Base-by-base conservation (phyloP, 805 yeast species). In the Cyberlindnera galapagoensis region DNA sequence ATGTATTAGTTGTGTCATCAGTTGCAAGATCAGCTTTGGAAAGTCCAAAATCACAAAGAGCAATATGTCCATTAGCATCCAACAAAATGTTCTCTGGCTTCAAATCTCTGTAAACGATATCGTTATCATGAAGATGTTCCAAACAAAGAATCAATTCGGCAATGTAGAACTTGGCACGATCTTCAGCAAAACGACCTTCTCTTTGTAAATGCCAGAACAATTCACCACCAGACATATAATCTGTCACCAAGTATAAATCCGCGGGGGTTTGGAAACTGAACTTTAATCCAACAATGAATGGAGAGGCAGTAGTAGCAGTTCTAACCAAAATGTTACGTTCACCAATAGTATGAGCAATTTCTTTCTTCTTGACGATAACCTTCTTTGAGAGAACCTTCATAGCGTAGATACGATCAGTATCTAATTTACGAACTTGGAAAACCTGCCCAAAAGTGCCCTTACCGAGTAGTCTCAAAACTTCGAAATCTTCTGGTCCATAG, bases 371-470 rank as follows among this genome's bases (percentile, higher is more conserved):
- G 31, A 92, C 96, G 57, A 92, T 92, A 26, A 87, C 90, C 56
- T 88, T 88, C 59, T 92, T 92, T 17, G 94, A 82, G 33, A 92
- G 71, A 18, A 90, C 94, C 62, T 92, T 92, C 98, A 92, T 92
- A 24, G 98, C 98, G 56, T 92, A 92, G 37, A 92, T 81, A 49
- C 97, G 74, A 38, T 75, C 74, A 7, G 94, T 86, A 55, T 92
- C 97, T 46, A 71, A 71, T 69, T 90, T 92, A 42, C 81, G 77
- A 26, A 92, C 98, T 63, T 92, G 98, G 60, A 81, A 92, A 22
- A 90, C 98, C 63, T 86, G 95, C 20, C 98, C 98, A 66, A 90
- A 90, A 1, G 97, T 92, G 34, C 98, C 98, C 55, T 86, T 87
- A 40, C 98, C 98, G 40, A 90, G 66, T 33, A 90, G 66, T 51